A percentile compares a stretch with the other conserved stretches of the same genome.
phyloP scores from a whole-genome alignment of 2,329 filamentous ascomycete species.

The Fusarium hainanense region DNA sequence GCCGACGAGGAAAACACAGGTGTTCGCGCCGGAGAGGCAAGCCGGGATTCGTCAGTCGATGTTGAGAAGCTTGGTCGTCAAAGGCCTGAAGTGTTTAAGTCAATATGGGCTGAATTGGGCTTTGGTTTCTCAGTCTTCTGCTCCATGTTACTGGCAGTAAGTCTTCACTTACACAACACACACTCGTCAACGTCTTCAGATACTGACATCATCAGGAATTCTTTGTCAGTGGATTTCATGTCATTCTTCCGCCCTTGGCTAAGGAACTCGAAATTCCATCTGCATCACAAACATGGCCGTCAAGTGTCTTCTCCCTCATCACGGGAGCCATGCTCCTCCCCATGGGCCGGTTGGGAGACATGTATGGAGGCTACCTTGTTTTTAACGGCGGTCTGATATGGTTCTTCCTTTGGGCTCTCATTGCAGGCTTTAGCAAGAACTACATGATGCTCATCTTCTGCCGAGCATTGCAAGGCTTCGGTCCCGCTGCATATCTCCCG shows the following conservation, averaged over 20 bases:
- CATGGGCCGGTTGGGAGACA: constrained; percentile 70
- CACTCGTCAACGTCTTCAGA: background rate
- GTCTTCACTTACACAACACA: background rate
- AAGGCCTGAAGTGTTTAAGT: constrained; percentile 40
- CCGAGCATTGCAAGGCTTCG: constrained; percentile 79
- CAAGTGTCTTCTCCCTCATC: constrained; percentile 69
- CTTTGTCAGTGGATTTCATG: constrained; percentile 45
- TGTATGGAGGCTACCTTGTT: constrained; percentile 70
- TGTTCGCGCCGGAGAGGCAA: background rate
- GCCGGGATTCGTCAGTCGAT: constrained; percentile 26
- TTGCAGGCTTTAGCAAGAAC: constrained; percentile 75
- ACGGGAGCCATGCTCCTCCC: constrained; percentile 70
- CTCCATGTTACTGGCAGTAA: constrained; percentile 44
- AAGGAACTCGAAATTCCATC: constrained; percentile 71
- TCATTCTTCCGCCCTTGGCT: constrained; percentile 73
- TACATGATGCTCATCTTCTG: constrained; percentile 78
- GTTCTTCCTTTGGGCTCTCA: constrained; percentile 75
- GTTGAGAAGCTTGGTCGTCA: constrained; percentile 45
- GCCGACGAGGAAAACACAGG: constrained; percentile 32
- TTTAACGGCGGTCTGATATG: constrained; percentile 70
- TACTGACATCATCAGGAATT: constrained; percentile 39
- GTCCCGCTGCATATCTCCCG: constrained; percentile 77
- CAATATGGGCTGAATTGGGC: constrained; percentile 40
- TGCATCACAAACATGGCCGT: constrained; percentile 72
- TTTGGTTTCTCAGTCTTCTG: constrained; percentile 41